Percentiles rank a stretch among this genome's conserved stretches.
Conservation (phyloP, 257 asterid genomes). For the Fraxinus excelsior region DNA sequence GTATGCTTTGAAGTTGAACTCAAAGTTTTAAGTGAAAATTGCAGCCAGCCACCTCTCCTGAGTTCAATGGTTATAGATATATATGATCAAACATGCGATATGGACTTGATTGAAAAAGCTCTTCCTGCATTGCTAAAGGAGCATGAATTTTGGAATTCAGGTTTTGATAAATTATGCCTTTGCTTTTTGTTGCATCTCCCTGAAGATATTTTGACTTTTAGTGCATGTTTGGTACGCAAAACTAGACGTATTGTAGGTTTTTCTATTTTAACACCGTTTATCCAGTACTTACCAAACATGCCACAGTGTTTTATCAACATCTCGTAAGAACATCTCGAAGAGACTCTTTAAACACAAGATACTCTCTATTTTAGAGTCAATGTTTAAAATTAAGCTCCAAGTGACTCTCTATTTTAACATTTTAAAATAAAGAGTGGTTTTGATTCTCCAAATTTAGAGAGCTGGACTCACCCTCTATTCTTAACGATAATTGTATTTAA, state of each 20-base stretch:
- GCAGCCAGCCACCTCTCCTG: conserved; percentile 89
- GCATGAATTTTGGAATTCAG: conserved; percentile 80
- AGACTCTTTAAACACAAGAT: no score
- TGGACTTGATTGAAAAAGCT: conserved; percentile 46
- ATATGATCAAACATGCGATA: conserved; percentile 62
- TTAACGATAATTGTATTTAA: no score
- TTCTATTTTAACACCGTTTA: no score
- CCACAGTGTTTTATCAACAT: not conserved
- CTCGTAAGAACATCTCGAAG: not conserved
- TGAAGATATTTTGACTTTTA: not conserved
- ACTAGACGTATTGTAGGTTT: not conserved
- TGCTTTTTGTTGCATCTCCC: not conserved
- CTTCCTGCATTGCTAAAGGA: conserved; percentile 83
- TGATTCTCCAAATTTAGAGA: no score
- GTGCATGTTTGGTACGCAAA: not conserved
- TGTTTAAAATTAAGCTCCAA: no score
- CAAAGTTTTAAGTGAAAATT: conserved; percentile 14
- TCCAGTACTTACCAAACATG: not conserved
- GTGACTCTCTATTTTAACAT: no score
- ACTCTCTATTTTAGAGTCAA: no score
- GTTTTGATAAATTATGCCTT: conserved; percentile 27
- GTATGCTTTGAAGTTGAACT: conserved; percentile 4
- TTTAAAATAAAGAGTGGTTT: no score
- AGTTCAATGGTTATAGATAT: conserved; percentile 80
- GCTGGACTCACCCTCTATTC: no score